A percentile compares a stretch with the other conserved stretches of the same genome.
Evolutionary conservation across 2,329 filamentous ascomycete species (phyloP).

Genomic region (Cladosporium colombiae): DNA sequence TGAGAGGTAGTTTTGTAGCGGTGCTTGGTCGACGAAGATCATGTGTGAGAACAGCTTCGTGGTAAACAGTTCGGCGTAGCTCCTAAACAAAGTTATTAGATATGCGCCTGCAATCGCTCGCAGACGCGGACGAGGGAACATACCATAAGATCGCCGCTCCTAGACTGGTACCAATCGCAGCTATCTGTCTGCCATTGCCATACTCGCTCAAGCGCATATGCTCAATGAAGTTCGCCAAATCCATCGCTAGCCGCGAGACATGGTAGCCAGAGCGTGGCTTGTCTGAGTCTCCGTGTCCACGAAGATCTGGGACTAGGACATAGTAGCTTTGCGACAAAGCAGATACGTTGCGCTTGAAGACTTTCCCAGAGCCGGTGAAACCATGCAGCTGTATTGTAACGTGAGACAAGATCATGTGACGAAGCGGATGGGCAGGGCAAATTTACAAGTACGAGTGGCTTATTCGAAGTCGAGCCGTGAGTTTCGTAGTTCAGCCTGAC

Average conservation of each 20-base stretch:
- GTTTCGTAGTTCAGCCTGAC: slow-evolving; percentile 5
- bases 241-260: slow-evolving; percentile 12
- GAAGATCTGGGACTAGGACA: slow-evolving; percentile 14
- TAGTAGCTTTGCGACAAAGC: neutral
- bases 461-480: neutral
- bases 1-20: slow-evolving; percentile 15
- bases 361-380: slow-evolving; percentile 16
- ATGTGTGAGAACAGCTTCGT: neutral
- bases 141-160: slow-evolving; percentile 16
- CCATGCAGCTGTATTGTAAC: slow-evolving; percentile 6
- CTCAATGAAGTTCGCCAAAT: slow-evolving; percentile 11
- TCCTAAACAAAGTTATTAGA: neutral
- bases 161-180: slow-evolving; percentile 5
- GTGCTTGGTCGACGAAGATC: slow-evolving; percentile 19
- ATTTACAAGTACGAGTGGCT: slow-evolving; percentile 15
- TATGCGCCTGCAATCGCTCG: neutral
- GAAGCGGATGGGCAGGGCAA: neutral
- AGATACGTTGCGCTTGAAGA: slow-evolving; percentile 14
- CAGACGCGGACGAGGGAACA: neutral
- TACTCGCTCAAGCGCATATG: neutral
- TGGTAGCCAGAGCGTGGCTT: slow-evolving; percentile 11
- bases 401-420: neutral
- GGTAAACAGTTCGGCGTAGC: slow-evolving; percentile 17
- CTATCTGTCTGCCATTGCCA: neutral
- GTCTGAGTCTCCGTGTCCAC: slow-evolving; percentile 12